Evolutionary conservation across 495 filamentous ascomycete species (phyloP).

Genomic region (Neurospora sp.): DNA sequence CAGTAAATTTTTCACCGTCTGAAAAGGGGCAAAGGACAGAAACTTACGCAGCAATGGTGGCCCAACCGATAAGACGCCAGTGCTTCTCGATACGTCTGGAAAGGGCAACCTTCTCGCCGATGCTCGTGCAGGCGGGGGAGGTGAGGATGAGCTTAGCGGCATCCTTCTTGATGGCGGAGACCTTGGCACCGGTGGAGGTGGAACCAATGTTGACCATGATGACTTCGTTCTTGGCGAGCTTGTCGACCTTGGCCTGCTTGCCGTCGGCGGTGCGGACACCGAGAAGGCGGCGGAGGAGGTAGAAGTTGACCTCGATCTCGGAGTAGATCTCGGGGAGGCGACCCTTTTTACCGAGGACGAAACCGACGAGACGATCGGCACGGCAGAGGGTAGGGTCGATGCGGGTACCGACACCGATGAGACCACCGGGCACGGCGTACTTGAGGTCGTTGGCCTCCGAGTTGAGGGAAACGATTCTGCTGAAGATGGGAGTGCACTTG

Average conservation of each 20-base stretch:
- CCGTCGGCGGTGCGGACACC: conserved; percentile 97
- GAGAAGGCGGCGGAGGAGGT: conserved; percentile 82
- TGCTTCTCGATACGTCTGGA: conserved; percentile 97
- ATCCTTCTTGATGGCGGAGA: conserved; percentile 92
- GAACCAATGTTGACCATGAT: conserved; percentile 99
- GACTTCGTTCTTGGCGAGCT: conserved; percentile 94
- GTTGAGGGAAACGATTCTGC: conserved; percentile 85
- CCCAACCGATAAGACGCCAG: conserved; percentile 97
- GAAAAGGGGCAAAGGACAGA: too few relatives aligned
- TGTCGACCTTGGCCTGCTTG: conserved; percentile 98
- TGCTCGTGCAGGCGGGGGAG: conserved; percentile 82
- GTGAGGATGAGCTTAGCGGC: conserved; percentile 74
- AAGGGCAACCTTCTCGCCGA: conserved; percentile 95
- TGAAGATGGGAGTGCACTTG: conserved; percentile 94
- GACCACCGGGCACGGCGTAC: conserved; percentile 91
- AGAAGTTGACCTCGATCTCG: conserved; percentile 98
- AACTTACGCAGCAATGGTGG: conserved; percentile 62
- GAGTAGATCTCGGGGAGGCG: conserved; percentile 88
- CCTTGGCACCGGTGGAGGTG: conserved; percentile 90
- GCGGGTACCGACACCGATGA: conserved; percentile 94
- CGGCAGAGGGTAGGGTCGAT: conserved; percentile 96
- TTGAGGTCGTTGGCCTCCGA: conserved; percentile 97
- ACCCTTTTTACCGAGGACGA: conserved; percentile 91
- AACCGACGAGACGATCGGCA: conserved; percentile 96
- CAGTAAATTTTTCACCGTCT: too few relatives aligned